Evolutionary conservation across 2,329 filamentous ascomycete species (phyloP).

Genomic region (Fusarium siculi): DNA sequence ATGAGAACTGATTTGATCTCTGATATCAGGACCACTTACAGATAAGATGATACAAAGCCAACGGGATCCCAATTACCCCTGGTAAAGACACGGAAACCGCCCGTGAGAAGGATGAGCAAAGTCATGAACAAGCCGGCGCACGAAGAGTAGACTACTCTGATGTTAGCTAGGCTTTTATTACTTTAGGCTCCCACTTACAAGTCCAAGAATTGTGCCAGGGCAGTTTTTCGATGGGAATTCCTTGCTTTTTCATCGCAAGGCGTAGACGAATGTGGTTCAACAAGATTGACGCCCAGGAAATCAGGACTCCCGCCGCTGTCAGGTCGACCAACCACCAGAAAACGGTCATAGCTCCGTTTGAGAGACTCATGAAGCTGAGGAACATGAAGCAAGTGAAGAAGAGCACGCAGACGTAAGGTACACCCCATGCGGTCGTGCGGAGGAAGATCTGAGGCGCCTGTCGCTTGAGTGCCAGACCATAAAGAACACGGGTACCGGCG

Average conservation of each 20-base stretch:
- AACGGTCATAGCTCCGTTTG: slow-evolving; percentile 67
- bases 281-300: slow-evolving; percentile 71
- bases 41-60: slow-evolving; percentile 69
- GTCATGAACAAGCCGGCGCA: slow-evolving; percentile 69
- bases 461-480: slow-evolving; percentile 67
- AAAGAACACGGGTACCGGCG: slow-evolving; percentile 68
- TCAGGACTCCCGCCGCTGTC: slow-evolving; percentile 69
- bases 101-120: slow-evolving; percentile 74
- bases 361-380: slow-evolving; percentile 67
- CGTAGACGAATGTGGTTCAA: slow-evolving; percentile 68
- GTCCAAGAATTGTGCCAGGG: slow-evolving; percentile 74
- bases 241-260: slow-evolving; percentile 64
- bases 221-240: slow-evolving; percentile 59
- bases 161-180: not conserved
- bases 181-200: slow-evolving; percentile 52
- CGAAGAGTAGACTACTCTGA: slow-evolving; percentile 66
- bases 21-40: slow-evolving; percentile 57
- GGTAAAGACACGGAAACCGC: slow-evolving; percentile 73
- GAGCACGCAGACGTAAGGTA: slow-evolving; percentile 69
- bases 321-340: slow-evolving; percentile 74
- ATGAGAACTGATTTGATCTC: fast-evolving
- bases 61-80: slow-evolving; percentile 67
- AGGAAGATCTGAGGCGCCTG: slow-evolving; percentile 68
- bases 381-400: slow-evolving; percentile 65
- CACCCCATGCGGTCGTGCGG: slow-evolving; percentile 69